Conservation (phyloP, 352 stramenopile genomes). For the Phytophthora fragariaefolia region DNA sequence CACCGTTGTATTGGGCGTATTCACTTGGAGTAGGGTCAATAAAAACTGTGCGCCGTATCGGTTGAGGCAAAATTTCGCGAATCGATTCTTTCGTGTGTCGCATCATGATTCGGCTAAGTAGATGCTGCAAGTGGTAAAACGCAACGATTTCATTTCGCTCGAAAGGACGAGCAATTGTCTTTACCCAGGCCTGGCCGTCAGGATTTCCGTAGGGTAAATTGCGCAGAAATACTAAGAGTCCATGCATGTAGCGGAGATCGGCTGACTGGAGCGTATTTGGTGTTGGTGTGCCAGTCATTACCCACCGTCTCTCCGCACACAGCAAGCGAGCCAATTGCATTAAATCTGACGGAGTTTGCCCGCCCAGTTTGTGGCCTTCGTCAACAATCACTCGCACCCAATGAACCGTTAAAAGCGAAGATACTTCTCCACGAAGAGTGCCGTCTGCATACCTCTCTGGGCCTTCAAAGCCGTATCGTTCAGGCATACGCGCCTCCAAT, state of each 20-base stretch:
- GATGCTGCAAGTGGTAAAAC: slow-evolving; percentile 77
- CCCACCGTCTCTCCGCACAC: slow-evolving; percentile 90
- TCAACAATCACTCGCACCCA: slow-evolving; percentile 95
- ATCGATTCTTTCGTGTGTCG: slow-evolving; percentile 95
- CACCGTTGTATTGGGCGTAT: slow-evolving; percentile 76
- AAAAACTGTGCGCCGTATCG: slow-evolving; percentile 53
- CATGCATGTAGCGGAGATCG: slow-evolving; percentile 91
- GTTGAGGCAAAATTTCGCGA: slow-evolving; percentile 56
- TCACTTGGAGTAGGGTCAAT: slow-evolving; percentile 75
- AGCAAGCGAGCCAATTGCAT: slow-evolving; percentile 87
- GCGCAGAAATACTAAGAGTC: slow-evolving; percentile 91
- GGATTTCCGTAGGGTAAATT: slow-evolving; percentile 86
- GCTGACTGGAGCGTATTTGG: slow-evolving; percentile 86
- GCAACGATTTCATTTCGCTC: slow-evolving; percentile 61
- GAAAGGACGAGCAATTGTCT: slow-evolving; percentile 79
- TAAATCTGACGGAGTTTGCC: slow-evolving; percentile 62
- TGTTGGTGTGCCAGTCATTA: slow-evolving; percentile 98
- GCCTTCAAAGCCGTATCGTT: slow-evolving; percentile 76
- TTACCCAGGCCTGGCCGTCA: slow-evolving; percentile 78
- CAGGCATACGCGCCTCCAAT: slow-evolving; percentile 65
- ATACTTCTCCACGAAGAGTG: slow-evolving; percentile 55
- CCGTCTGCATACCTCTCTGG: slow-evolving; percentile 65
- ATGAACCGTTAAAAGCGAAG: slow-evolving; percentile 66
- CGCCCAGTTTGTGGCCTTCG: slow-evolving; percentile 95
- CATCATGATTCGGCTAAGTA: slow-evolving; percentile 94